Conservation (phyloP, 2,329 filamentous ascomycete genomes). For the Emergomyces pasteurianus region DNA sequence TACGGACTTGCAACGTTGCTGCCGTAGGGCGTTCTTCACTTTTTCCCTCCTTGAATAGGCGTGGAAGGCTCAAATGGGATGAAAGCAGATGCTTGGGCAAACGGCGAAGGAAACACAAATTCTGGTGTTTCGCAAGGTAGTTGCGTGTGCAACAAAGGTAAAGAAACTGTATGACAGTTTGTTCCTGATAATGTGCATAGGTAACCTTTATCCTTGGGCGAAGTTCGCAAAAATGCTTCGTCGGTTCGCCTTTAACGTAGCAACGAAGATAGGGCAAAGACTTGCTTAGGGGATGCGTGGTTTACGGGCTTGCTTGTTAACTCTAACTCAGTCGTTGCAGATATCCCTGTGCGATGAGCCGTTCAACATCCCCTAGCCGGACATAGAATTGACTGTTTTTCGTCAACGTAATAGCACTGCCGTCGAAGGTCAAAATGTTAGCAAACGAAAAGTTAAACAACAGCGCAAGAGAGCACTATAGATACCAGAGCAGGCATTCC, state of each 20-base stretch:
- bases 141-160: not conserved
- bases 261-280: not conserved
- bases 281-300: not conserved
- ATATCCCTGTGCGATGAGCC: slow-evolving; percentile 87
- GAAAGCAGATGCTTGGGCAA: not conserved
- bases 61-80: not conserved
- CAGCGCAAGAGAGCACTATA: slow-evolving; percentile 9
- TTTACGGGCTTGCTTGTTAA: not conserved
- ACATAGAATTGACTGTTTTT: slow-evolving; percentile 99
- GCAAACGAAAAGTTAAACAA: not conserved
- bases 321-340: slow-evolving; percentile 73
- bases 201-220: not conserved
- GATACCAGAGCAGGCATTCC: not conserved
- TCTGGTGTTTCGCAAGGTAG: not conserved
- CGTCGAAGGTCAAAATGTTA: not conserved
- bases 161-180: not conserved
- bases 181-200: not conserved
- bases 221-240: not conserved
- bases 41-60: not conserved
- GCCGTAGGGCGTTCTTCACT: too few relatives aligned
- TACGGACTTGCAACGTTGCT: not conserved
- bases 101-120: not conserved
- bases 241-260: not conserved
- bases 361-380: slow-evolving; percentile 86
- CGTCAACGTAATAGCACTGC: slow-evolving; percentile 81